Evolutionary conservation across 2,329 filamentous ascomycete genomes (phyloP).

Genomic region (Trichoderma koningii): DNA sequence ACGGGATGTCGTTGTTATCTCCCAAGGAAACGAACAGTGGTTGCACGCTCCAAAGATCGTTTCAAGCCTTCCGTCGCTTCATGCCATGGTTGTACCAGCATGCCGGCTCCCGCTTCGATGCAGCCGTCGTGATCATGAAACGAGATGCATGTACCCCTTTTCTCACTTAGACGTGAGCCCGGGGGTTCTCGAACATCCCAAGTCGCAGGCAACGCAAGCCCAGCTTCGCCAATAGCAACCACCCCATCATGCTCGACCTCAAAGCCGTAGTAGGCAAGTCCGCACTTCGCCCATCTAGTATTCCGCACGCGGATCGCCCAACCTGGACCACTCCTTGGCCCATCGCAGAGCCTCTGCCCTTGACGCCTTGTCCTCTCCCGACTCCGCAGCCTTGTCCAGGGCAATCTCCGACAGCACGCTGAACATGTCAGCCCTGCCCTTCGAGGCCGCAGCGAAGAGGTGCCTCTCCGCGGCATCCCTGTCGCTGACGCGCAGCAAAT

Average conservation of each 20-base stretch:
- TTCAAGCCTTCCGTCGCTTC: slow-evolving; percentile 5
- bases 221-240: neutral
- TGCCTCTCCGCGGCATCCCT: slow-evolving; percentile 33
- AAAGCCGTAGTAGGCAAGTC: neutral
- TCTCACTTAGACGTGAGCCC: neutral
- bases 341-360: slow-evolving; percentile 35
- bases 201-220: neutral
- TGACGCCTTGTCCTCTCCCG: slow-evolving; percentile 25
- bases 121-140: neutral
- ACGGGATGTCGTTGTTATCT: neutral
- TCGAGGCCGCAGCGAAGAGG: slow-evolving; percentile 35
- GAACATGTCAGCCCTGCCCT: slow-evolving; percentile 35
- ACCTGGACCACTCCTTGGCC: slow-evolving; percentile 42
- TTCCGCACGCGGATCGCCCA: slow-evolving; percentile 34
- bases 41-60: neutral
- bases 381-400: slow-evolving; percentile 32
- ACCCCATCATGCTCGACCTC: neutral
- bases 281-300: slow-evolving; percentile 27
- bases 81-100: slow-evolving; percentile 9
- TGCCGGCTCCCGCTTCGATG: slow-evolving; percentile 14
- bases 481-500: slow-evolving; percentile 33
- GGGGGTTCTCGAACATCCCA: neutral
- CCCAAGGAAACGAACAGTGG: neutral
- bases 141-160: too few relatives aligned
- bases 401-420: slow-evolving; percentile 37